Percentiles rank a stretch among this genome's conserved stretches.
Evolutionary conservation across 306 rosid genomes (phyloP).

Genomic region (Purshia tridentata): DNA sequence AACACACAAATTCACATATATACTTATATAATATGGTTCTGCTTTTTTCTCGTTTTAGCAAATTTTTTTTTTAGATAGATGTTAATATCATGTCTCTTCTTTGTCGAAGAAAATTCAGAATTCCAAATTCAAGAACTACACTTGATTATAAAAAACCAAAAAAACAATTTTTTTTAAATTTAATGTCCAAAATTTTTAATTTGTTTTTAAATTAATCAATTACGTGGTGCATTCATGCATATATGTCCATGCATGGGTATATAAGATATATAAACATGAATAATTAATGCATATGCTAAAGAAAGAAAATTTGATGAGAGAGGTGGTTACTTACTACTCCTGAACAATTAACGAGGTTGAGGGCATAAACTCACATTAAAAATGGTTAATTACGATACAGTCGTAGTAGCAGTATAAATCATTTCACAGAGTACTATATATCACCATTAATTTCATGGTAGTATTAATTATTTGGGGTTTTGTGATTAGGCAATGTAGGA

Average conservation of each 20-base stretch:
- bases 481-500: background rate
- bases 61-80: too few relatives aligned
- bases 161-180: too few relatives aligned
- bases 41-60: too few relatives aligned
- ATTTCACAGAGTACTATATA: conserved; percentile 1
- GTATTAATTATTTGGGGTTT: background rate
- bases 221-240: too few relatives aligned
- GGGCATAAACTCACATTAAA: conserved; percentile 21
- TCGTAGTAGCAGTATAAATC: background rate
- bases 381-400: conserved; percentile 16
- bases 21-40: too few relatives aligned
- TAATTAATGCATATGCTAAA: background rate
- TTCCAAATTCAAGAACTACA: too few relatives aligned
- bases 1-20: background rate
- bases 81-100: too few relatives aligned
- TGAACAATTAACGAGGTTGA: conserved; percentile 29
- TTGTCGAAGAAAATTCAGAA: too few relatives aligned
- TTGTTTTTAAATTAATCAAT: too few relatives aligned
- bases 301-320: background rate
- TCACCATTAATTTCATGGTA: background rate
- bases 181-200: too few relatives aligned
- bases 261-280: background rate
- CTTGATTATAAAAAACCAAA: too few relatives aligned
- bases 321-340: conserved; percentile 5
- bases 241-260: background rate